Evolutionary conservation across 371 early-diverging fungal species (phyloP).

Genomic region (Rhizopus delemar): DNA sequence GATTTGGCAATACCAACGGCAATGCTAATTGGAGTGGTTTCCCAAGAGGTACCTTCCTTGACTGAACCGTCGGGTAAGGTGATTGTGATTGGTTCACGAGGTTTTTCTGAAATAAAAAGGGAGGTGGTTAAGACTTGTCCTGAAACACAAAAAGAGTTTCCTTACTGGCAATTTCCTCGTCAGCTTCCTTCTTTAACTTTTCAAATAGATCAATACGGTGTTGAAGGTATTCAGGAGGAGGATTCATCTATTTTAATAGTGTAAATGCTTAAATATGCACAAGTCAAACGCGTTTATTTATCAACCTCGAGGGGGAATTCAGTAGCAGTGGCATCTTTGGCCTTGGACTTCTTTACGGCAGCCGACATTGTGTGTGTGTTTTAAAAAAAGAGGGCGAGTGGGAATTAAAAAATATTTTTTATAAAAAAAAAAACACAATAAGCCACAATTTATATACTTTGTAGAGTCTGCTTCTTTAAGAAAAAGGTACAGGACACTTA

Average conservation of each 20-base stretch:
- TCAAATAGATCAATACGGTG: constrained; percentile 94
- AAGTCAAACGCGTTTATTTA: background rate
- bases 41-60: constrained; percentile 90
- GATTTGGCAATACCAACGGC: constrained; percentile 88
- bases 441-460: background rate
- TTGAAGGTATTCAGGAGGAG: constrained; percentile 80
- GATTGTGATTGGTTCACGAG: constrained; percentile 84
- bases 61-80: constrained; percentile 88
- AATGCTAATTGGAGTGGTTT: constrained; percentile 96
- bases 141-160: background rate
- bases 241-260: constrained; percentile 50
- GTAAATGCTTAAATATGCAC: background rate
- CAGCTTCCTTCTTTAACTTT: constrained; percentile 75
- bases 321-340: constrained; percentile 47
- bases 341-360: constrained; percentile 63
- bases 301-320: constrained; percentile 60
- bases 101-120: constrained; percentile 58
- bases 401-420: constrained; percentile 1
- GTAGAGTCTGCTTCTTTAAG: too few relatives aligned
- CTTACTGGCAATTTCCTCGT: constrained; percentile 80
- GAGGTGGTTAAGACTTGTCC: background rate
- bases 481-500: too few relatives aligned
- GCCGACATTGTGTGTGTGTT: constrained; percentile 48
- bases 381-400: constrained; percentile 3
- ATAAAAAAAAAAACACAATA: background rate